Conservation (phyloP, 2,329 filamentous ascomycete species). For the Cladosporium sp. region DNA sequence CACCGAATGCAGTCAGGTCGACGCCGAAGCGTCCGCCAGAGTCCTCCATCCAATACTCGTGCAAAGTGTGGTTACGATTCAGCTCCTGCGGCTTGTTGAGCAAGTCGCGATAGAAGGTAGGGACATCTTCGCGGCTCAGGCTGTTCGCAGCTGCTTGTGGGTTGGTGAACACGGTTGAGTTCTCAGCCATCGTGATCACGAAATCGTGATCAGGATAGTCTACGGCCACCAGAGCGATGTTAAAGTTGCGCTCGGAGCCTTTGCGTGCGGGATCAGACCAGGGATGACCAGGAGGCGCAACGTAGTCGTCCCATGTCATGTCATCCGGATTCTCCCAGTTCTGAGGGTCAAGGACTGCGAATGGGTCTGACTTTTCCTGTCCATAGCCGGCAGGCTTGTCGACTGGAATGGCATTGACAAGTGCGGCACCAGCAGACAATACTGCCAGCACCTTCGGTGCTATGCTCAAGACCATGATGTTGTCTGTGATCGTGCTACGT, state of each 20-base stretch:
- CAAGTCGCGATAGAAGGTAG: constrained; percentile 46
- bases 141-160: constrained; percentile 40
- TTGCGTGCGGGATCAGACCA: constrained; percentile 43
- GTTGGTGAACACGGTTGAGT: constrained; percentile 47
- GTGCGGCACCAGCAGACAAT: background rate
- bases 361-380: constrained; percentile 31
- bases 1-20: constrained; percentile 47
- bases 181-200: constrained; percentile 40
- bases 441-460: background rate
- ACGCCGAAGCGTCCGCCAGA: constrained; percentile 48
- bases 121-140: constrained; percentile 42
- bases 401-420: constrained; percentile 2
- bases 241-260: constrained; percentile 48
- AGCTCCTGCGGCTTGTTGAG: constrained; percentile 46
- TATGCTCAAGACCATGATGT: background rate
- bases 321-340: constrained; percentile 49
- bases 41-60: constrained; percentile 55
- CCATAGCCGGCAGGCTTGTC: background rate
- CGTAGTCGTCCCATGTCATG: constrained; percentile 49
- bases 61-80: constrained; percentile 48
- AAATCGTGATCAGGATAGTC: constrained; percentile 48
- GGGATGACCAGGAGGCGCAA: constrained; percentile 41
- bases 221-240: constrained; percentile 49
- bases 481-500: no score
- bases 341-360: constrained; percentile 46